These are phyloP conservation scores for Phaffomyces antillensis DNA, from an alignment of 805 yeast species.

Conservation along the genomic window DNA sequence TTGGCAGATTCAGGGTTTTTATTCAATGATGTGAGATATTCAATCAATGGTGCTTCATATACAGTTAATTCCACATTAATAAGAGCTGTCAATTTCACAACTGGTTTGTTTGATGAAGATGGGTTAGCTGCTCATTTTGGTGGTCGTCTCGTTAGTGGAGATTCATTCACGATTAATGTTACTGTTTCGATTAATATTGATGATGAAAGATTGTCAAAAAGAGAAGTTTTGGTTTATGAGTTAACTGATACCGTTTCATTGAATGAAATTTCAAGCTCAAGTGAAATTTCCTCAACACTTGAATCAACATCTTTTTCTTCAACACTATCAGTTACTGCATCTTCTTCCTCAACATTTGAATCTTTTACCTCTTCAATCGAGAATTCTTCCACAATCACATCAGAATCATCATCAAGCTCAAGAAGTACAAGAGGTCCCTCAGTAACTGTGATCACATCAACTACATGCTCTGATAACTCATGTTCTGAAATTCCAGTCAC, in stretches of 20 bases:
- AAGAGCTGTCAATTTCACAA: background rate
- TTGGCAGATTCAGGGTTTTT: background rate
- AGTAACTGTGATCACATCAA: conserved; percentile 11
- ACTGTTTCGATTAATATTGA: conserved; percentile 7
- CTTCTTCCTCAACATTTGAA: background rate
- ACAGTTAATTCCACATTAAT: background rate
- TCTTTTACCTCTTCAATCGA: background rate
- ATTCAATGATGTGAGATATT: background rate
- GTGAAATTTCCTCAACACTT: background rate
- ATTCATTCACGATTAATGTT: background rate
- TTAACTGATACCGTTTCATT: conserved; percentile 4
- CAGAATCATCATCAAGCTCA: background rate
- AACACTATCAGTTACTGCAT: background rate
- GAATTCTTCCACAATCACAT: background rate
- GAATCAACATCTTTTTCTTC: background rate
- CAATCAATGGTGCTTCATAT: background rate
- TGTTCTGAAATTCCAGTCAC: conserved; percentile 23
- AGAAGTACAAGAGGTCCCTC: background rate
- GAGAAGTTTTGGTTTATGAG: conserved; percentile 3
- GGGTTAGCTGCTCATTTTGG: conserved; percentile 1
- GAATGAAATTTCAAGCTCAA: background rate
- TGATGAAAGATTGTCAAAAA: conserved; percentile 6
- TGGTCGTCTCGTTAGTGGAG: conserved; percentile 2
- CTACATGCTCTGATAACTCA: conserved; percentile 24
- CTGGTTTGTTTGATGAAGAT: background rate